These are phyloP conservation scores for Pyrus pyrifolia DNA, from an alignment of 306 rosid genomes.

Conservation along the genomic window DNA sequence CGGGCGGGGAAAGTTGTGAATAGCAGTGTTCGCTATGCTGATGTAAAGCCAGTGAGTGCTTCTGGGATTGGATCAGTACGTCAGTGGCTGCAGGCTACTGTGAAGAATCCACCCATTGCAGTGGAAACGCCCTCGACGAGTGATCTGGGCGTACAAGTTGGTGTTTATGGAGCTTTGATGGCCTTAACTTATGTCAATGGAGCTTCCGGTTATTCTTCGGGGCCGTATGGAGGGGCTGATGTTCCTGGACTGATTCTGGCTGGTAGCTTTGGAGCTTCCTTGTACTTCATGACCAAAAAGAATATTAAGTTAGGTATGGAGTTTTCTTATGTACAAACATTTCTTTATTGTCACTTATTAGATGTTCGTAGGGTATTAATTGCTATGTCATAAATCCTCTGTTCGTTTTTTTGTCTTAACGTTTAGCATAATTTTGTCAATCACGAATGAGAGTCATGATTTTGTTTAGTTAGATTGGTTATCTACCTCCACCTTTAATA, in stretches of 20 bases:
- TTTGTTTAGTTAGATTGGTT: neutral
- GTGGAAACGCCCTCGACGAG: conserved; percentile 66
- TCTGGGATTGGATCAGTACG: conserved; percentile 51
- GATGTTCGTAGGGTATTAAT: conserved; percentile 1
- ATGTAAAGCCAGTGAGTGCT: conserved; percentile 72
- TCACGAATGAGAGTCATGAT: neutral
- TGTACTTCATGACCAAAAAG: conserved; percentile 90
- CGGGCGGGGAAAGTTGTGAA: conserved; percentile 80
- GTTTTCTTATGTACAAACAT: conserved; percentile 9
- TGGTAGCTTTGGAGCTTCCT: conserved; percentile 98
- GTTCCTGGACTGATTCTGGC: conserved; percentile 96
- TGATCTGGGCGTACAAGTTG: conserved; percentile 85
- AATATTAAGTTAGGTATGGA: conserved; percentile 77
- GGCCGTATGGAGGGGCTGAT: conserved; percentile 66
- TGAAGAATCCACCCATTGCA: conserved; percentile 62
- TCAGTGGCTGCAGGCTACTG: conserved; percentile 65
- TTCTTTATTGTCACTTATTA: conserved; percentile 2
- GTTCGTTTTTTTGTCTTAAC: neutral
- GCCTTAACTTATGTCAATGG: conserved; percentile 74
- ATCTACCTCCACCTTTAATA: neutral
- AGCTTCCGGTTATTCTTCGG: conserved; percentile 38
- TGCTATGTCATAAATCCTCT: neutral
- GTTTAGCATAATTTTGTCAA: neutral
- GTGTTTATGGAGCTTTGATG: conserved; percentile 91
- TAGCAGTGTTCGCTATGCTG: conserved; percentile 82